Percentiles rank a stretch among this genome's conserved stretches.
These are phyloP conservation scores for Zoysia matrella DNA, from an alignment of 202 grass and related monocot species.

Conservation along the genomic window DNA sequence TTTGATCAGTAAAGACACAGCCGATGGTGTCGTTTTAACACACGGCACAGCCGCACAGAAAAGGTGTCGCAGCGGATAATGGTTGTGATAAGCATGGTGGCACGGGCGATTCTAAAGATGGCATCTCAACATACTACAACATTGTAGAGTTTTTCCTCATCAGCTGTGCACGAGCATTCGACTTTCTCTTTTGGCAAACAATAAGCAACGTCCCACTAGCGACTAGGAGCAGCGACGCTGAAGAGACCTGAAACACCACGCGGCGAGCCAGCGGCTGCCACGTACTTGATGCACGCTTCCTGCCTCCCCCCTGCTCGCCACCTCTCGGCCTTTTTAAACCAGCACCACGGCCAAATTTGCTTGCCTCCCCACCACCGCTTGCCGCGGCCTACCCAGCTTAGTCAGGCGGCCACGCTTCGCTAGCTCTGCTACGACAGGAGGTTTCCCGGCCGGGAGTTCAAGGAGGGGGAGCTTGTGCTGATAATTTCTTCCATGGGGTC, in stretches of 20 bases:
- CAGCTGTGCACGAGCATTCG: not conserved
- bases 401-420: constrained; percentile 36
- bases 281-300: too few species aligned
- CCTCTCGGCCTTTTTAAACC: constrained; percentile 85
- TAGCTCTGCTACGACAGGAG: not conserved
- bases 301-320: constrained; percentile 18
- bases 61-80: not conserved
- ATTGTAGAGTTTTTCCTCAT: not conserved
- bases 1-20: too few species aligned
- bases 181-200: not conserved
- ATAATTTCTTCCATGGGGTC: constrained; percentile 39
- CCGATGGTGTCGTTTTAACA: not conserved
- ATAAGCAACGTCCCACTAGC: not conserved
- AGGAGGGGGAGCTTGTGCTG: not conserved
- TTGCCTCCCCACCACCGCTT: constrained; percentile 41
- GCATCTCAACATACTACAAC: not conserved
- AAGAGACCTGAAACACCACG: constrained; percentile 13
- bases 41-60: too few species aligned
- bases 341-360: constrained; percentile 49
- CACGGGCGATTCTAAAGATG: not conserved
- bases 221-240: too few species aligned
- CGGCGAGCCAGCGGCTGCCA: not conserved
- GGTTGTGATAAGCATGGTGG: not conserved
- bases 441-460: not conserved
- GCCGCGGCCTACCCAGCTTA: constrained; percentile 40